Evolutionary conservation across 2,329 filamentous ascomycete species (phyloP).

Genomic region (Microsporum canis): DNA sequence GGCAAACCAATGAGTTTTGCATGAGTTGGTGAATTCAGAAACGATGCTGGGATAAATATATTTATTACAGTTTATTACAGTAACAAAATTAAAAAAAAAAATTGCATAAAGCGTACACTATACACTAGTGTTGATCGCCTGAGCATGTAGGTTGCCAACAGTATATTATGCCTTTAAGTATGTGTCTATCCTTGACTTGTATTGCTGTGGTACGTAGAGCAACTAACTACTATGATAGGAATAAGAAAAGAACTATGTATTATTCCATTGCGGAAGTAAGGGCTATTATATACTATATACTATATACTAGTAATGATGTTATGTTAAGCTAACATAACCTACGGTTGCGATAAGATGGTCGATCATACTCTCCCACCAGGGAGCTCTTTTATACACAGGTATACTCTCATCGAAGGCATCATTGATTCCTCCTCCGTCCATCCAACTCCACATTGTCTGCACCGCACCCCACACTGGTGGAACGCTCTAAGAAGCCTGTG

Average conservation of each 20-base stretch:
- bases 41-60: too few relatives aligned
- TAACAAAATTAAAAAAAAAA: too few relatives aligned
- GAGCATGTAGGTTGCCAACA: too few relatives aligned
- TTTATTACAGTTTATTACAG: too few relatives aligned
- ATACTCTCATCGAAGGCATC: not conserved
- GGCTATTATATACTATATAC: not conserved
- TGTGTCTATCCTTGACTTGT: too few relatives aligned
- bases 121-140: too few relatives aligned
- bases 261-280: not conserved
- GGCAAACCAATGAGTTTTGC: too few relatives aligned
- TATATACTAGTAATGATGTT: not conserved
- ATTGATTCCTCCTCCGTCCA: not conserved
- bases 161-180: too few relatives aligned
- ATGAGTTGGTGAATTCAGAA: too few relatives aligned
- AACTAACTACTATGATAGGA: too few relatives aligned
- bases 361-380: slow-evolving; percentile 3
- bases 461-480: slow-evolving; percentile 3
- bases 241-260: not conserved
- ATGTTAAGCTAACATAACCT: slow-evolving; percentile 6
- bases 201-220: too few relatives aligned
- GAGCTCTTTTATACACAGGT: not conserved
- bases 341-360: not conserved
- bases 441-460: not conserved
- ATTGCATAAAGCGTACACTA: too few relatives aligned
- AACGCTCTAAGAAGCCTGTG: slow-evolving; percentile 1